Percentiles rank a stretch among this genome's conserved stretches.
Evolutionary conservation across 441 rosid species (phyloP).

Genomic region (Pelargonium citronellum): DNA sequence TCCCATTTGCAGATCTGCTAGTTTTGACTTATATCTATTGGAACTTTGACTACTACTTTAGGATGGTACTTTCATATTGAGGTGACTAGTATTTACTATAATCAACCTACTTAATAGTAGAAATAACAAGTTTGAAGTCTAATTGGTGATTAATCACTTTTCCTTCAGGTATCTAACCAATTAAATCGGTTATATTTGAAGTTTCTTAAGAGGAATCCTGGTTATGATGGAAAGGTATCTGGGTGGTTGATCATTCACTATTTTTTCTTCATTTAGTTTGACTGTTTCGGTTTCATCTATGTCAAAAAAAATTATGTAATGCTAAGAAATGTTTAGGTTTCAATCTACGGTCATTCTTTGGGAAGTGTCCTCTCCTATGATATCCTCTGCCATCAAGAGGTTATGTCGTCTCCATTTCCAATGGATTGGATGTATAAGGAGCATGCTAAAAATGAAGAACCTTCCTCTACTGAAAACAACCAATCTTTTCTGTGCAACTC

Average conservation of each 20-base stretch:
- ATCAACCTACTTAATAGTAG: constrained; percentile 4
- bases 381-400: constrained; percentile 94
- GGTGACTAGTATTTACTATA: not conserved
- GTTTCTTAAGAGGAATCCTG: constrained; percentile 84
- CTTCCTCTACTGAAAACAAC: constrained; percentile 24
- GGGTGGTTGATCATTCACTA: constrained; percentile 18
- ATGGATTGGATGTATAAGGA: constrained; percentile 68
- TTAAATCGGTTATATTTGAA: constrained; percentile 67
- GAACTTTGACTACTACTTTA: not conserved
- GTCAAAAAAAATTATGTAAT: constrained; percentile 6
- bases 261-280: constrained; percentile 20
- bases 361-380: constrained; percentile 94
- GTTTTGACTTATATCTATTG: not conserved
- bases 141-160: constrained; percentile 17
- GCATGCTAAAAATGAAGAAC: constrained; percentile 34
- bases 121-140: constrained; percentile 18
- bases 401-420: constrained; percentile 72
- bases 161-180: constrained; percentile 81
- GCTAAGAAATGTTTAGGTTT: constrained; percentile 45
- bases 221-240: constrained; percentile 90
- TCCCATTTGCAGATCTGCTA: not conserved
- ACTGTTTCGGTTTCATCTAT: constrained; percentile 8
- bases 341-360: constrained; percentile 88
- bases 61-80: not conserved
- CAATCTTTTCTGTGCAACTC: constrained; percentile 31